Evolutionary conservation across 805 yeast species (phyloP), one percentile per base, ranked within the genome.

Genomic region (Candida wancherniae): DNA sequence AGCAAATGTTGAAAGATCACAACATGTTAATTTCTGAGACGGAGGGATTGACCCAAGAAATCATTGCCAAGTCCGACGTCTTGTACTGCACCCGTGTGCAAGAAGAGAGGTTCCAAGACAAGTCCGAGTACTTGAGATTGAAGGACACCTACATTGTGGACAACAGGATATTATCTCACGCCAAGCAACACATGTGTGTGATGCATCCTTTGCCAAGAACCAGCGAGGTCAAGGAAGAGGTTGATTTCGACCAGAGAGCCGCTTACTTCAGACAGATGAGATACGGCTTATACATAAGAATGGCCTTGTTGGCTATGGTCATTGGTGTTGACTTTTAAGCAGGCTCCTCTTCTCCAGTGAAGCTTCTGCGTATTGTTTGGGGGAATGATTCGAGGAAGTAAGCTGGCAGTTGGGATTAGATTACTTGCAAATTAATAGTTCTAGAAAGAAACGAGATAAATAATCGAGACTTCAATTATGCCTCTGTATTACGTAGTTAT

Each of bases 191-290:
- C 66, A 92, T 92, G 97, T 86, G 96, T 61, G 83, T 92, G 44
- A 82, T 92, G 95, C 99, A 92, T 61, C 99, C 99, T 58, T 76
- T 92, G 51, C 99, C 99, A 58, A 84, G 99, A 64, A 88, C 86
- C 45, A 82, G 78, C 52, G 99, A 92, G 68, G 90, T 92, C 50
- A 84, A 84, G 54, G 97, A 88, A 67, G 98, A 92, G 69, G 97
- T 92, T 53, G 99, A 92, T 61, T 92, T 90, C 56, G 99, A 92
- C 65, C 97, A 90, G 63, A 84, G 99, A 63, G 97, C 98, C 45
- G 97, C 98, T 37, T 92, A 92, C 71, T 92, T 92, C 75, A 84
- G 99, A 77, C 97, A 92, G 72, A 92, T 92, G 98, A 83, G 94
- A 63, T 90, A 92, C 58, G 99, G 99, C 40, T 72, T 92, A 59